Base-by-base conservation (phyloP, 495 filamentous ascomycete species). In the Copromyces sp. region DNA sequence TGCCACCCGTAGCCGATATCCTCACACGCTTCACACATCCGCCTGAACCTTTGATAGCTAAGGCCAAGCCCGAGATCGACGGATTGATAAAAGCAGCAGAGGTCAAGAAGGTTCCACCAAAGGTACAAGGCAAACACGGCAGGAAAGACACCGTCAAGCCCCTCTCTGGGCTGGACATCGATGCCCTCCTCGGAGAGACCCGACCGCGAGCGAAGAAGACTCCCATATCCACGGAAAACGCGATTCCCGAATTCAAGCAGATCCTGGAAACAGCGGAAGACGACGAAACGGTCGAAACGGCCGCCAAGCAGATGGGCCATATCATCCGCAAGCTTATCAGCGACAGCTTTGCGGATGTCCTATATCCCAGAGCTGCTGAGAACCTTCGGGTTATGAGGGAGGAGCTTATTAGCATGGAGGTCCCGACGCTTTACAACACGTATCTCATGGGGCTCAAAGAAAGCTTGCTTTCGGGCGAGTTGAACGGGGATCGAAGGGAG, bases 221-320 rank as follows among this genome's bases (percentile, higher is more conserved):
- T 45, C 90, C 87, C 72, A 94, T 99, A 70, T 91, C 90, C 3
- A 76, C 87, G 0, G 84, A 89, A 35, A 98, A 99, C 76, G 89
- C 94, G 5, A 92, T 99, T 65, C 94, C 96, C 0, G 91, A 94
- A 70, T 98, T 98, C 87, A 96, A 94, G 77, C 93, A 95, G 81
- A 87, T 89, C 29, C 84, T 98, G 17, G 85, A 86, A 0, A 81
- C 82, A 1, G 87, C 92, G 2, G 87, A 89, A 16, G 88, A 89
- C 39, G 82, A 90, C 17, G 83, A 86, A 17, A 85, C 83, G 4
- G 85, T 96, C 35, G 85, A 88, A 71, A 88, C 90, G 68, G 91
- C 93, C 0, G 87, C 87, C 4, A 87, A 88, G 74, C 93, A 97
- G 78, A 91, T 99, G 87, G 84, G 84, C 29, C 77, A 74, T 4